Conservation (phyloP, 352 stramenopile genomes). For the Globisporangium spinosum region DNA sequence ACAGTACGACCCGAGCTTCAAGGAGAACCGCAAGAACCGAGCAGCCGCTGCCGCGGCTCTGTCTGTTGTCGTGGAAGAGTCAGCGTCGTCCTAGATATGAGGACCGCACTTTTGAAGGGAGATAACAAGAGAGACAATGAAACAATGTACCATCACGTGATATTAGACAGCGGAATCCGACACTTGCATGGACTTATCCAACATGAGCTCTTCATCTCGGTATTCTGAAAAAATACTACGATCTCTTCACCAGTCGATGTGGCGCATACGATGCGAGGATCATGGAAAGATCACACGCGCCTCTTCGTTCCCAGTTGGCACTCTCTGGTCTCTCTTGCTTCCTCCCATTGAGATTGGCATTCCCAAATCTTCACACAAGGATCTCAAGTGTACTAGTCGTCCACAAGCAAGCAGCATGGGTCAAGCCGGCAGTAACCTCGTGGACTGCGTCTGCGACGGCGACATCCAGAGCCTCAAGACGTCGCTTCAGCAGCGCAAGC, state of each 20-base stretch:
- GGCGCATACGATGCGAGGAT: slow-evolving; percentile 1
- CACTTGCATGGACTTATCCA: neutral
- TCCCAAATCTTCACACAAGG: neutral
- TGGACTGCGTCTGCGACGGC: slow-evolving; percentile 49
- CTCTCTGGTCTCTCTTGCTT: neutral
- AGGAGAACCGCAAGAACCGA: slow-evolving; percentile 26
- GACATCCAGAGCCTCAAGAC: slow-evolving; percentile 51
- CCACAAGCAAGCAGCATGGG: slow-evolving; percentile 8
- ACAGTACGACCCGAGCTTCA: slow-evolving; percentile 20
- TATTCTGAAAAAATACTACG: neutral
- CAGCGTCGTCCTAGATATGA: neutral
- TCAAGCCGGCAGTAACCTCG: slow-evolving; percentile 22
- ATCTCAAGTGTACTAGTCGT: neutral
- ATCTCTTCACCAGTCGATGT: neutral
- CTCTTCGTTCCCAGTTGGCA: neutral
- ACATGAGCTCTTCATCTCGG: neutral
- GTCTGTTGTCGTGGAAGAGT: neutral
- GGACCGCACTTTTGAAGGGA: neutral
- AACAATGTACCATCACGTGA: slow-evolving; percentile 6
- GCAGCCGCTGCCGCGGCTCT: slow-evolving; percentile 7
- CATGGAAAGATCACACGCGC: slow-evolving; percentile 10
- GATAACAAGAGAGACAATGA: neutral
- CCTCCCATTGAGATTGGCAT: neutral
- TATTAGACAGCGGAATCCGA: neutral
- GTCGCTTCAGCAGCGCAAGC: slow-evolving; percentile 25